phyloP scores from a whole-genome alignment of 75 land plant species.

The Ceratopteris richardii region DNA sequence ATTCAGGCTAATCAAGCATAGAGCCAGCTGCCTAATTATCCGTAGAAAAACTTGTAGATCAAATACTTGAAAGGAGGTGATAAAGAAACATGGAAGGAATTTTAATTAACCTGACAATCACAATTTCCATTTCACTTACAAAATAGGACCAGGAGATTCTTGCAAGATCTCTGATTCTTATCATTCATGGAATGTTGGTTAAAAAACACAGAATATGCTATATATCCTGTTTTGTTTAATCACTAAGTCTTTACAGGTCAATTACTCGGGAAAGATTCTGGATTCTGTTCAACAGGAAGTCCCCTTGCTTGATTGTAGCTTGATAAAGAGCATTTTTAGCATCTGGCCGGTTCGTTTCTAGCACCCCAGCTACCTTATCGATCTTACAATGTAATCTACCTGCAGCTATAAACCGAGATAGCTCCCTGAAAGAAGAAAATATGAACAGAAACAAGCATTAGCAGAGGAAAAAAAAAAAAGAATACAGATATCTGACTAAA shows the following conservation, averaged over 20 bases:
- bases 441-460: not conserved
- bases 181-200: too few species aligned
- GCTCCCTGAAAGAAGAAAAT: conserved; percentile 43
- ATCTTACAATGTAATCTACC: conserved; percentile 97
- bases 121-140: too few species aligned
- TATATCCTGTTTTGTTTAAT: too few species aligned
- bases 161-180: too few species aligned
- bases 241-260: conserved; percentile 55
- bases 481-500: not conserved
- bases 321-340: conserved; percentile 96
- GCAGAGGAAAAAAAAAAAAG: not conserved
- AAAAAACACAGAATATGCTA: too few species aligned
- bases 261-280: conserved; percentile 97
- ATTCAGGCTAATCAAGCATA: too few species aligned
- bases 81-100: too few species aligned
- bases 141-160: too few species aligned
- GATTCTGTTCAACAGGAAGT: conserved; percentile 84
- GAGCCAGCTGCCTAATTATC: too few species aligned
- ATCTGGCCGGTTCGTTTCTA: conserved; percentile 98
- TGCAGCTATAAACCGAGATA: conserved; percentile 92
- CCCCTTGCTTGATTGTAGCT: conserved; percentile 97
- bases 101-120: too few species aligned
- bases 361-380: conserved; percentile 89
- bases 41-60: too few species aligned
- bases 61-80: too few species aligned